phyloP scores from a whole-genome alignment of 129 eudicot species.

The Flaveria sonorensis region DNA sequence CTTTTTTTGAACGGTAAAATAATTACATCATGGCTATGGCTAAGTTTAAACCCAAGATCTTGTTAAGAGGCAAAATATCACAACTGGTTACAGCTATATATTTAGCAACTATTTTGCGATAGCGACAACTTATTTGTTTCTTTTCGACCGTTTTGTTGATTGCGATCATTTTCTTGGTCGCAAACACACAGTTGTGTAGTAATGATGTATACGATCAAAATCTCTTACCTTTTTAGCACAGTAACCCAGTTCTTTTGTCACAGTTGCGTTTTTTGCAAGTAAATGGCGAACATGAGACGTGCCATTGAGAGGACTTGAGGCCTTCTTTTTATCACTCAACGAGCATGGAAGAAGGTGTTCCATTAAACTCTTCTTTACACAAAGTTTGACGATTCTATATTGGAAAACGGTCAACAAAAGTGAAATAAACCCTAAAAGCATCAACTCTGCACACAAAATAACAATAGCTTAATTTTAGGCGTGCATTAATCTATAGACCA shows the following conservation, averaged over 20 bases:
- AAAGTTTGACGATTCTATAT: constrained; percentile 44
- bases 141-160: too few species aligned
- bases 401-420: constrained; percentile 64
- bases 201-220: neutral
- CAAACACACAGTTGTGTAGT: neutral
- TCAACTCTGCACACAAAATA: constrained; percentile 57
- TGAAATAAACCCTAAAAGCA: constrained; percentile 80
- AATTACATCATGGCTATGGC: too few species aligned
- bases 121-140: too few species aligned
- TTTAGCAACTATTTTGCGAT: too few species aligned
- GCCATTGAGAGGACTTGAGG: constrained; percentile 28
- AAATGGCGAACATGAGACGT: constrained; percentile 53
- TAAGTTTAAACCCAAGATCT: too few species aligned
- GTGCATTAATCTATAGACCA: too few species aligned
- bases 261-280: constrained; percentile 43
- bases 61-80: too few species aligned
- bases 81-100: too few species aligned
- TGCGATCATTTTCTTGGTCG: neutral
- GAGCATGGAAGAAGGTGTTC: constrained; percentile 48
- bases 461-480: neutral
- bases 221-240: constrained; percentile 49
- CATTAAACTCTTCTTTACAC: constrained; percentile 53
- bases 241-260: constrained; percentile 32
- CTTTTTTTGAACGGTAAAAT: too few species aligned
- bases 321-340: constrained; percentile 32